These are phyloP conservation scores for Myochromella boudieri DNA, from an alignment of 768 basidiomycete genomes.

Conservation along the genomic window DNA sequence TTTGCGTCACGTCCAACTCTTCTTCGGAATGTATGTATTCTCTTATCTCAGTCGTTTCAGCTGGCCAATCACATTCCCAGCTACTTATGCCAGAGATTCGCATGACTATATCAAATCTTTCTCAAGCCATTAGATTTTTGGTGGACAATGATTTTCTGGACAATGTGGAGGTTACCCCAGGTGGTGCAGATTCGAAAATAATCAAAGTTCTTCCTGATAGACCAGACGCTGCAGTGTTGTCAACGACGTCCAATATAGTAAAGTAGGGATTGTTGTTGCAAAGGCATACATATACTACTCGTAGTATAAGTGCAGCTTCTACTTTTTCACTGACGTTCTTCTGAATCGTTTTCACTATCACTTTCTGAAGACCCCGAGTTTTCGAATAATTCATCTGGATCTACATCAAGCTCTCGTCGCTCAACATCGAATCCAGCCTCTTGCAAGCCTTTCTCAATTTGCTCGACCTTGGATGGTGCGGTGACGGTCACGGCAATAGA, in stretches of 20 bases:
- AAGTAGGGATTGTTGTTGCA: slow-evolving; percentile 3
- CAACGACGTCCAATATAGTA: too few species aligned
- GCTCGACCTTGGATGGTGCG: slow-evolving; percentile 75
- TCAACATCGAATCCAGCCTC: slow-evolving; percentile 79
- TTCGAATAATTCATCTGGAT: slow-evolving; percentile 48
- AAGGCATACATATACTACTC: too few species aligned
- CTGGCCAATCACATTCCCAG: slow-evolving; percentile 34
- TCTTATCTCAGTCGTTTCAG: background rate
- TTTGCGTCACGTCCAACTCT: slow-evolving; percentile 70
- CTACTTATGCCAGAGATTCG: slow-evolving; percentile 84
- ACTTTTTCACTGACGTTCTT: too few species aligned
- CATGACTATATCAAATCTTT: slow-evolving; percentile 86
- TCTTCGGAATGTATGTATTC: slow-evolving; percentile 68
- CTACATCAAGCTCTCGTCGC: slow-evolving; percentile 63
- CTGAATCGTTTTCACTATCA: slow-evolving; percentile 33
- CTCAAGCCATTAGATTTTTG: slow-evolving; percentile 88
- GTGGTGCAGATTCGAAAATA: slow-evolving; percentile 63
- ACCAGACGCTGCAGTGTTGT: slow-evolving; percentile 2
- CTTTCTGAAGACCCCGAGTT: slow-evolving; percentile 27
- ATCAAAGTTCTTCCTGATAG: slow-evolving; percentile 56
- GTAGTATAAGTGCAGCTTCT: too few species aligned
- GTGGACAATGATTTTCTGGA: slow-evolving; percentile 87
- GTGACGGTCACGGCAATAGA: slow-evolving; percentile 84
- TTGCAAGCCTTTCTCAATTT: slow-evolving; percentile 63
- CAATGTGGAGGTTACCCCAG: slow-evolving; percentile 77